These are phyloP conservation scores for Aspergillus latus DNA, from an alignment of 2,329 filamentous ascomycete genomes.

Conservation along the genomic window DNA sequence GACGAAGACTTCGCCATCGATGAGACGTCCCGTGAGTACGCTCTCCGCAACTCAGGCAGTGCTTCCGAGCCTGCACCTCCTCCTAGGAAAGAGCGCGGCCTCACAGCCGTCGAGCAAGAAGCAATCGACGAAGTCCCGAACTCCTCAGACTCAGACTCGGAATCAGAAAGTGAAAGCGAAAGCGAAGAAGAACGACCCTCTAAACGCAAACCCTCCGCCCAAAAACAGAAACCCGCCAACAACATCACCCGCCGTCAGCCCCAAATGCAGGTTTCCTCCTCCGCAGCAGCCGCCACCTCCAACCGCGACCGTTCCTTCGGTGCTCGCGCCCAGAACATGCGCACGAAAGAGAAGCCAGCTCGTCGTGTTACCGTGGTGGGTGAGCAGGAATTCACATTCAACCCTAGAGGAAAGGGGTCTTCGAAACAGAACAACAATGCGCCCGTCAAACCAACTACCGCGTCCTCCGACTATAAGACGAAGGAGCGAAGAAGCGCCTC, in stretches of 20 bases:
- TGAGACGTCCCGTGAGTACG: conserved; percentile 83
- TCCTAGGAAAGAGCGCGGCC: conserved; percentile 46
- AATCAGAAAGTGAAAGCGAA: conserved; percentile 30
- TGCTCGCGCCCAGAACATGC: conserved; percentile 51
- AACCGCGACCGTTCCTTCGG: conserved; percentile 58
- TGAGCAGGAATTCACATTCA: conserved; percentile 61
- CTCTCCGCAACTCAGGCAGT: conserved; percentile 84
- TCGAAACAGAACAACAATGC: conserved; percentile 18
- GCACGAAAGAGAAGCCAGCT: conserved; percentile 34
- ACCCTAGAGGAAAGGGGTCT: conserved; percentile 48
- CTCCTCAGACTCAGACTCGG: conserved; percentile 42
- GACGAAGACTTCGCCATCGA: conserved; percentile 92
- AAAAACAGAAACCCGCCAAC: conserved; percentile 56
- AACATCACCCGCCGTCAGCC: conserved; percentile 46
- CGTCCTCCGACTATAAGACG: conserved; percentile 29
- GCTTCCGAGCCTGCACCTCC: conserved; percentile 34
- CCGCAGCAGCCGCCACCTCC: conserved; percentile 48
- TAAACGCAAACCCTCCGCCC: conserved; percentile 35
- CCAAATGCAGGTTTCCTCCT: conserved; percentile 60
- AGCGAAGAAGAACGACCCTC: conserved; percentile 24
- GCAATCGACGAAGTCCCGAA: conserved; percentile 52
- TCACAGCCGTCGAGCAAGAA: conserved; percentile 65
- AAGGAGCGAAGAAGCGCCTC: conserved; percentile 52
- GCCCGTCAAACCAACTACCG: conserved; percentile 1
- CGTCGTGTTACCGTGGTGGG: conserved; percentile 42